A percentile compares a stretch with the other conserved stretches of the same genome.
Evolutionary conservation across 106 monocot species (phyloP).

Genomic region (Alisma plantagoaquatica): DNA sequence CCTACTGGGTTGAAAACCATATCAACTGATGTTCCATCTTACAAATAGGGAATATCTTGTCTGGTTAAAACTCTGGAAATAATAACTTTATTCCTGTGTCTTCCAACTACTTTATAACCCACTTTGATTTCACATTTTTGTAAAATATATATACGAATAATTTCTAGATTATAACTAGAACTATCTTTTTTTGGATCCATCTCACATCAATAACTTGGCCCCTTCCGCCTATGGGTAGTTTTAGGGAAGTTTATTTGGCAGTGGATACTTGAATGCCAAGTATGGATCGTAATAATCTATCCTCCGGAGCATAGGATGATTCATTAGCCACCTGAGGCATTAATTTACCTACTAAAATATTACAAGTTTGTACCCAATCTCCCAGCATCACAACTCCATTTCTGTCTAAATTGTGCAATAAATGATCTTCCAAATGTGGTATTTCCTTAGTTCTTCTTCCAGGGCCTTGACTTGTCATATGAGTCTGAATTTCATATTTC

Average conservation of each 20-base stretch:
- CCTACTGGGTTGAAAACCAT: neutral
- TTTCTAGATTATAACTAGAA: conserved; percentile 1
- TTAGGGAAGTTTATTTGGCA: conserved; percentile 7
- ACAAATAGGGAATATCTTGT: neutral
- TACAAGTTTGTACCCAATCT: conserved; percentile 5
- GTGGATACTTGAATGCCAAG: conserved; percentile 7
- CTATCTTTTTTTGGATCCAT: conserved; percentile 3
- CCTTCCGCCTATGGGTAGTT: conserved; percentile 11
- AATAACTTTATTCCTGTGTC: conserved; percentile 7
- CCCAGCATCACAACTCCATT: neutral
- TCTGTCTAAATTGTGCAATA: conserved; percentile 5
- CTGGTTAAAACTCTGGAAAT: conserved; percentile 3
- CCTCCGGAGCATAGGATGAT: conserved; percentile 6
- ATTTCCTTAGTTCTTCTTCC: no score
- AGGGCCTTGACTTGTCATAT: no score
- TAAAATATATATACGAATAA: conserved; percentile 12
- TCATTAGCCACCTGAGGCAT: conserved; percentile 5
- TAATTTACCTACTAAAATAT: conserved; percentile 11
- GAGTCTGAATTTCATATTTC: no score
- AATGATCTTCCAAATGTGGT: neutral
- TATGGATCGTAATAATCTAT: conserved; percentile 9
- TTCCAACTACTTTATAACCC: conserved; percentile 3
- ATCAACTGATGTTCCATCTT: no score
- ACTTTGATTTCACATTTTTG: conserved; percentile 13
- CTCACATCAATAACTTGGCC: conserved; percentile 9